Evolutionary conservation across 2,329 filamentous ascomycete genomes (phyloP).

Genomic region (Neofusicoccum umdonicola): DNA sequence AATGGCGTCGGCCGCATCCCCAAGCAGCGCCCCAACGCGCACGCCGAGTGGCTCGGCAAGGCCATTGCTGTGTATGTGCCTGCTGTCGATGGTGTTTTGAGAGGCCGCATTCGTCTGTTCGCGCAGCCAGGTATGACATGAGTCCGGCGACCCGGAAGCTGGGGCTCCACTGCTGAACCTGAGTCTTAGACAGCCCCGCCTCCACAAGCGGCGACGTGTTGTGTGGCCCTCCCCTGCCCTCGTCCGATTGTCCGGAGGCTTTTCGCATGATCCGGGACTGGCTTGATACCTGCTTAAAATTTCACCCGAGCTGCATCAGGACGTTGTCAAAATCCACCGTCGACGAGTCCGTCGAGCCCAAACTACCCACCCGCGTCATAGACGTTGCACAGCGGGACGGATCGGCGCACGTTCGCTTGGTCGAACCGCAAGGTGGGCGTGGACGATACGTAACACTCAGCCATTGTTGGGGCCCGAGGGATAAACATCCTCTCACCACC

Average conservation of each 20-base stretch:
- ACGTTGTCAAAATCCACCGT: constrained; percentile 22
- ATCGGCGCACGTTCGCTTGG: constrained; percentile 21
- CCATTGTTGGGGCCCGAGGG: constrained; percentile 25
- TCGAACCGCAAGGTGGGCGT: constrained; percentile 19
- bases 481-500: constrained; percentile 25
- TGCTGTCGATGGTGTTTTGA: constrained; percentile 23
- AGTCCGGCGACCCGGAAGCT: background rate
- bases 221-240: constrained; percentile 20
- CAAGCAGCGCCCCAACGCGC: background rate
- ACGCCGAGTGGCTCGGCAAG: constrained; percentile 18
- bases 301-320: constrained; percentile 22
- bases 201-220: constrained; percentile 24
- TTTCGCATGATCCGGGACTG: constrained; percentile 24
- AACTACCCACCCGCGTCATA: constrained; percentile 24
- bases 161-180: constrained; percentile 19
- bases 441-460: constrained; percentile 19
- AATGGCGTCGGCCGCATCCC: constrained; percentile 22
- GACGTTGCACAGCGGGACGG: constrained; percentile 20
- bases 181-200: constrained; percentile 22
- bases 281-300: constrained; percentile 22
- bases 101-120: constrained; percentile 23
- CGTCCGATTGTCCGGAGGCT: constrained; percentile 27
- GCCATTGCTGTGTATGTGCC: constrained; percentile 24
- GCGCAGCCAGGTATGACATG: constrained; percentile 21
- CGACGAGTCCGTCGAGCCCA: constrained; percentile 14